Evolutionary conservation across 2,329 filamentous ascomycete genomes (phyloP).

Genomic region (Ophiognomonia clavigignenti-juglandacearum): DNA sequence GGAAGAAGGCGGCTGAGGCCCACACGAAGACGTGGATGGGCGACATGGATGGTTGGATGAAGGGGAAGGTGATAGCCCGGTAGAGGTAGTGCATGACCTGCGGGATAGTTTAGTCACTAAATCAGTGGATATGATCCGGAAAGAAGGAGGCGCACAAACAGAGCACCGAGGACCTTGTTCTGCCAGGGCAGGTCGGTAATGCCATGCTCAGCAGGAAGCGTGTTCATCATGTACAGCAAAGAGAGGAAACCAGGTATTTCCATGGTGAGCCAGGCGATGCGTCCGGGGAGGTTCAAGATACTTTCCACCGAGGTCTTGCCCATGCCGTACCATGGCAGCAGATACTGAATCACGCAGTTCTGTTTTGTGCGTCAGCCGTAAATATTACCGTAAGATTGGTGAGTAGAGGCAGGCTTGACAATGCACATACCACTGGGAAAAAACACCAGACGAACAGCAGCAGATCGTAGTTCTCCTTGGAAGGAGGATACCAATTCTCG

Average conservation of each 20-base stretch:
- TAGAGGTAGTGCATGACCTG: slow-evolving; percentile 83
- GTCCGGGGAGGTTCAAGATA: slow-evolving; percentile 80
- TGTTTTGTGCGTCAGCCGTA: slow-evolving; percentile 12
- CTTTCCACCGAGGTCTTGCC: slow-evolving; percentile 82
- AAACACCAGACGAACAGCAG: slow-evolving; percentile 49
- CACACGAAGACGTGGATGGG: slow-evolving; percentile 74
- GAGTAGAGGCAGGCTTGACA: background rate
- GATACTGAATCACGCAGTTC: slow-evolving; percentile 64
- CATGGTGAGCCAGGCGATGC: slow-evolving; percentile 83
- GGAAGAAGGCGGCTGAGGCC: slow-evolving; percentile 62
- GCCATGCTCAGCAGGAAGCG: slow-evolving; percentile 55
- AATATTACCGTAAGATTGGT: slow-evolving; percentile 3
- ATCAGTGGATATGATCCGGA: too few species aligned
- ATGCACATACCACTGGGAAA: slow-evolving; percentile 45
- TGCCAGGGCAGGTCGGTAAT: slow-evolving; percentile 64
- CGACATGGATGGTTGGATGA: slow-evolving; percentile 87
- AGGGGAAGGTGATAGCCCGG: slow-evolving; percentile 76
- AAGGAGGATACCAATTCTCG: slow-evolving; percentile 53
- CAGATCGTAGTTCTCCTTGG: slow-evolving; percentile 51
- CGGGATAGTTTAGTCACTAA: too few species aligned
- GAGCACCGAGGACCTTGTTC: slow-evolving; percentile 68
- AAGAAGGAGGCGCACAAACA: slow-evolving; percentile 47
- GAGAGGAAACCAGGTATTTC: slow-evolving; percentile 74
- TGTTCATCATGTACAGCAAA: slow-evolving; percentile 73
- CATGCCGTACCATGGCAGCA: slow-evolving; percentile 77